Evolutionary conservation across 208 protist genomes (phyloP).

Genomic region (Wallacemonas sp.): DNA sequence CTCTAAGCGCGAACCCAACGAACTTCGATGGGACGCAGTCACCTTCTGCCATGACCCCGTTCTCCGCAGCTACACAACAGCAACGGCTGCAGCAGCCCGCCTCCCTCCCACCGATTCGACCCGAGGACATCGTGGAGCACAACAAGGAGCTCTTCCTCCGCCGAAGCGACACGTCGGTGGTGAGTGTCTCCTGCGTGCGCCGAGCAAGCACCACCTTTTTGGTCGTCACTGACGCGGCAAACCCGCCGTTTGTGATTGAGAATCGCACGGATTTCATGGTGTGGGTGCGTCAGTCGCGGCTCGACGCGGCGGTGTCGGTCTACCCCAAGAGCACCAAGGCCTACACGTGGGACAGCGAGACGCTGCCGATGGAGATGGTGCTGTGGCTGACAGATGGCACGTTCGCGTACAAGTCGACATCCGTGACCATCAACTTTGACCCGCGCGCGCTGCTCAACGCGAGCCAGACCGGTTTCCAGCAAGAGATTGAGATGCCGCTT

Average conservation of each 20-base stretch:
- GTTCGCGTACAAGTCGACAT: not conserved
- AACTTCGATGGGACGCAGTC: too few relatives aligned
- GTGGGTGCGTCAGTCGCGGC: slow-evolving; percentile 44
- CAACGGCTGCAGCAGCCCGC: slow-evolving; percentile 18
- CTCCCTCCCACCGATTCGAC: slow-evolving; percentile 35
- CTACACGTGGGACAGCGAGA: slow-evolving; percentile 61
- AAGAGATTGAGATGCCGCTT: slow-evolving; percentile 14
- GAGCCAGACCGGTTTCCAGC: slow-evolving; percentile 20
- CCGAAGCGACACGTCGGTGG: slow-evolving; percentile 44
- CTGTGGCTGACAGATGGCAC: slow-evolving; percentile 27
- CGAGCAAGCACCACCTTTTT: slow-evolving; percentile 55
- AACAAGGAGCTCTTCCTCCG: slow-evolving; percentile 37
- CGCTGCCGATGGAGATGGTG: slow-evolving; percentile 26
- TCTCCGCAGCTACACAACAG: too few relatives aligned
- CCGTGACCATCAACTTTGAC: slow-evolving; percentile 62
- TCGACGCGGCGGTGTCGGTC: slow-evolving; percentile 27
- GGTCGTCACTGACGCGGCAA: slow-evolving; percentile 40
- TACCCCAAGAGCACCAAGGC: slow-evolving; percentile 57
- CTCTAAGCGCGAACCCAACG: slow-evolving; percentile 13
- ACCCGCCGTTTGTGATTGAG: slow-evolving; percentile 70
- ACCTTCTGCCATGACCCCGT: too few relatives aligned
- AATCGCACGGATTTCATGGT: slow-evolving; percentile 67
- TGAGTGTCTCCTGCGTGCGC: slow-evolving; percentile 43
- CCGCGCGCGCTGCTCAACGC: slow-evolving; percentile 33
- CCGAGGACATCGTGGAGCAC: slow-evolving; percentile 45